Evolutionary conservation across 164 flowering plant species (phyloP).

Genomic region (Protea cynaroides): DNA sequence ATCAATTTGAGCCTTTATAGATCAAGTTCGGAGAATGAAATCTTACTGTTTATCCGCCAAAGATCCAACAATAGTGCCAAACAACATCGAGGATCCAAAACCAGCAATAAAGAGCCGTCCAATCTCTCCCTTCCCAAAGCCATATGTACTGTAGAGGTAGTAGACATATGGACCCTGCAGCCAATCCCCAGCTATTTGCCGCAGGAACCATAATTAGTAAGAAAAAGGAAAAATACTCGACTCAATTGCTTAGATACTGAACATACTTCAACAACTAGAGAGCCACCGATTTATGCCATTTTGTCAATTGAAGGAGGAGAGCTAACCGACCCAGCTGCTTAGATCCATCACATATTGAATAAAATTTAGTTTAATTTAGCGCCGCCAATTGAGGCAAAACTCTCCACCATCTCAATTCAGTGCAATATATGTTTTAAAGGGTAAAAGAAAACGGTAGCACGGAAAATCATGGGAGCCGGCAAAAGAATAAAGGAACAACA

Average conservation of each 20-base stretch:
- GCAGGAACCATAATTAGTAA: conserved; percentile 14
- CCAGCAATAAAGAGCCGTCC: conserved; percentile 56
- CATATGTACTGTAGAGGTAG: conserved; percentile 18
- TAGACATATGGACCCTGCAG: conserved; percentile 49
- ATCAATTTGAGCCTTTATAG: not conserved
- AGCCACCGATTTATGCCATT: too few relatives aligned
- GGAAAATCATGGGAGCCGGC: too few relatives aligned
- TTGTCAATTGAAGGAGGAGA: not conserved
- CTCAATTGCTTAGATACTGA: too few relatives aligned
- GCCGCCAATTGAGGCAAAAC: too few relatives aligned
- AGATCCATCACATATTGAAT: not conserved
- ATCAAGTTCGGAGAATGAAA: not conserved
- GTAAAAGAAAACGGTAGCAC: too few relatives aligned
- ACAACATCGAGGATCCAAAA: conserved; percentile 84
- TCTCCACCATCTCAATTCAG: too few relatives aligned
- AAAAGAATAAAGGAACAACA: too few relatives aligned
- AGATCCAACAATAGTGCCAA: conserved; percentile 83
- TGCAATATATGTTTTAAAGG: too few relatives aligned
- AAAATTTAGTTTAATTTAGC: too few relatives aligned
- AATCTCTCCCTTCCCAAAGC: conserved; percentile 6
- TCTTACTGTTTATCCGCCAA: conserved; percentile 80
- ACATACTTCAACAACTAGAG: too few relatives aligned
- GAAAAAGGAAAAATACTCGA: not conserved
- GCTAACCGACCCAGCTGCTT: not conserved
- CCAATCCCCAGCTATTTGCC: conserved; percentile 85